Percentiles rank a stretch among this genome's conserved stretches.
phyloP scores from a whole-genome alignment of 2,329 filamentous ascomycete genomes.

The Aspergillus costaricaensis region DNA sequence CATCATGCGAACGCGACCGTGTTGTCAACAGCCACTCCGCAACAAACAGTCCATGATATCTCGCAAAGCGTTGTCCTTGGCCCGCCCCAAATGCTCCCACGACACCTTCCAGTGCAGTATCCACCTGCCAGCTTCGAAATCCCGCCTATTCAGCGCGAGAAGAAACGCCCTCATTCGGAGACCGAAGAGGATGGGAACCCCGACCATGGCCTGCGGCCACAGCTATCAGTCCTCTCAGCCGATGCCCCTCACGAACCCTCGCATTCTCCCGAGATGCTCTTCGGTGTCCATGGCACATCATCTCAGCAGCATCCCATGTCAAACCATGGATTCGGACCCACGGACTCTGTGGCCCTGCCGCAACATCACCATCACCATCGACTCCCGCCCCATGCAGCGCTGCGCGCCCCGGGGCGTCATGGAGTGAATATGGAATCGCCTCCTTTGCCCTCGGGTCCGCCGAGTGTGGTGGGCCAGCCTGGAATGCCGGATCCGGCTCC shows the following conservation, averaged over 20 bases:
- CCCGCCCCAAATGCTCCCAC: constrained; percentile 37
- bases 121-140: constrained; percentile 36
- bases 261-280: constrained; percentile 39
- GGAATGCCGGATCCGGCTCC: constrained; percentile 85
- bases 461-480: constrained; percentile 81
- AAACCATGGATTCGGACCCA: constrained; percentile 41
- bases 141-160: constrained; percentile 32
- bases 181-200: constrained; percentile 32
- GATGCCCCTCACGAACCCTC: constrained; percentile 32
- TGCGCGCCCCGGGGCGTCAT: constrained; percentile 65
- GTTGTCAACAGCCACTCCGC: constrained; percentile 34
- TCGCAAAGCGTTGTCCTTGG: constrained; percentile 35
- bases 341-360: constrained; percentile 45
- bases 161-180: constrained; percentile 38
- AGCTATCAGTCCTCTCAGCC: constrained; percentile 37
- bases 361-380: constrained; percentile 79
- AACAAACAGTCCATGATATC: constrained; percentile 34
- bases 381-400: constrained; percentile 71
- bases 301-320: constrained; percentile 33
- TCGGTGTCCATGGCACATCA: constrained; percentile 35
- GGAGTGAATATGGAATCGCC: constrained; percentile 51
- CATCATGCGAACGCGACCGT: constrained; percentile 42
- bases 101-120: constrained; percentile 40
- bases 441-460: constrained; percentile 61
- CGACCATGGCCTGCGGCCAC: constrained; percentile 28